Evolutionary conservation across 805 yeast species (phyloP), one percentile per base, ranked within the genome.

Genomic region (Candida ovalis): DNA sequence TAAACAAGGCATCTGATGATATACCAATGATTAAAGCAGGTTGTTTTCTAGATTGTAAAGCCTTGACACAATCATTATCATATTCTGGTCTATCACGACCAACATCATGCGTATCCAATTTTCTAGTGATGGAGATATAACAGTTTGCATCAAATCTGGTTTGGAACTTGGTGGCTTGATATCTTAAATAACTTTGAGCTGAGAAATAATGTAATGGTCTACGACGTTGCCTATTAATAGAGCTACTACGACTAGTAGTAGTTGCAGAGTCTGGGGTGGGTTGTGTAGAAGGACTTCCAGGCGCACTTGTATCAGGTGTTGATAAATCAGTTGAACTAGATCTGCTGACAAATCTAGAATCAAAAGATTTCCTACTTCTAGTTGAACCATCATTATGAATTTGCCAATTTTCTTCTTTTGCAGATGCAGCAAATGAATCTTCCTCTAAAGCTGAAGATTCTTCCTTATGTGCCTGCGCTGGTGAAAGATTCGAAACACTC

Each of bases 81-180:
- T 48, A 68, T 46, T 67, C 67, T 3, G 73, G 69, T 49, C 92
- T 75, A 47, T 84, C 94, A 50, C 99, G 76, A 0, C 96, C 82
- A 43, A 94, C 81, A 64, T 94, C 99, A 64, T 94, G 98, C 0
- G 99, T 90, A 60, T 94, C 99, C 30, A 94, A 71, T 66, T 94
- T 94, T 60, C 98, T 77, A 0, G 97, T 87, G 48, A 94, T 88
- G 23, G 97, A 81, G 46, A 94, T 90, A 68, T 94, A 94, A 69
- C 98, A 94, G 64, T 94, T 94, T 23, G 99, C 97, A 67, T 94
- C 99, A 60, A 92, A 94, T 58, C 99, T 74, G 39, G 80, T 75
- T 42, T 91, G 82, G 64, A 94, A 94, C 66, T 94, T 94, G 46
- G 84, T 81, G 13, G 96, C 98, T 66, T 94, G 99, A 67, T 94